Evolutionary conservation across 2,329 filamentous ascomycete genomes (phyloP), one percentile per base, ranked within the genome.

Genomic region (Sclerotiophoma versabilis): DNA sequence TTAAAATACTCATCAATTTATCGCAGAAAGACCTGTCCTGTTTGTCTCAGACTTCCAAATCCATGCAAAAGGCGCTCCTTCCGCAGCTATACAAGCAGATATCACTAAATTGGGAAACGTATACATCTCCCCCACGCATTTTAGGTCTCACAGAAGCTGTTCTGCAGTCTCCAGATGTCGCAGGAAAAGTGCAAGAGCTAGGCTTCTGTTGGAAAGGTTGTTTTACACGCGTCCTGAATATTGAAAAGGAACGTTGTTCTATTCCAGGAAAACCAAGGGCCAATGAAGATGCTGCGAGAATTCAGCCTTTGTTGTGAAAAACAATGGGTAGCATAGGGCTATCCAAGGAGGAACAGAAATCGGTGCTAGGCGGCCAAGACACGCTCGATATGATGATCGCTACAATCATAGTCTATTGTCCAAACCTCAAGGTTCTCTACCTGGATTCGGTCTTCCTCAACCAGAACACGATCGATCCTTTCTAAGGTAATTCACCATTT

Each of bases 31-130:
- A 51, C 32, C 29, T 51, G 22, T 51, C 48, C 5, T 22, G 39
- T 12, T 33, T 51, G 11, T 51, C 48, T 45, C 48, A 23, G 10
- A 51, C 48, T 34, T 51, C 48, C 14, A 51, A 45, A 30, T 17
- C 48, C 9, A 38, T 51, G 48, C 48, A 23, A 11, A 20, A 17
- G 12, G 32, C 25, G 15, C 39, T 51, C 11, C 39, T 51, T 15
- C 48, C 48, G 25, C 41, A 17, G 9, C 41, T 51, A 9, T 51
- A 51, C 39, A 51, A 23, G 7, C 39, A 20, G 11, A 38, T 51
- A 37, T 30, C 48, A 37, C 25, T 51, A 37, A 4, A 17, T 25
- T 45, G 39, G 48, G 48, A 38, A 14, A 23, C 39, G 7, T 45
- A 20, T 14, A 38, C 45, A 15, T 22, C 48, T 38, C 39, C 48